A percentile compares a stretch with the other conserved stretches of the same genome.
Evolutionary conservation across 2,329 filamentous ascomycete genomes (phyloP).

Genomic region (Colletotrichum siamense): DNA sequence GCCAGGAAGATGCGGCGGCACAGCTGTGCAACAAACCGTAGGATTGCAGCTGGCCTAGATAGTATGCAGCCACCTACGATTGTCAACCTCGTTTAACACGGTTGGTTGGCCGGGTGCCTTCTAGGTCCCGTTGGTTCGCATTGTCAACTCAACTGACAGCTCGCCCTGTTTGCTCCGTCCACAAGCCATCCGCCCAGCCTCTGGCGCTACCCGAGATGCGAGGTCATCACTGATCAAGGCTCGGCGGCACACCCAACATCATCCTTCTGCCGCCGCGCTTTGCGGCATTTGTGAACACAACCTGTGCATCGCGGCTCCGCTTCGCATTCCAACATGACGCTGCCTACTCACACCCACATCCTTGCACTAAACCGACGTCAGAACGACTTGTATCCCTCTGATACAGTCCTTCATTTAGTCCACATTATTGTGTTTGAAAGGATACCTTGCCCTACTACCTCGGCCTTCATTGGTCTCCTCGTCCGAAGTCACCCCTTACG

Average conservation of each 20-base stretch:
- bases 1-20: background rate
- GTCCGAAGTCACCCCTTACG: background rate
- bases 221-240: background rate
- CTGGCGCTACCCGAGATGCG: background rate
- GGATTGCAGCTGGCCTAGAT: background rate
- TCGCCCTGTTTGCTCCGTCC: background rate
- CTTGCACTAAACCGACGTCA: background rate
- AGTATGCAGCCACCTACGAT: background rate
- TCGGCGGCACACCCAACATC: background rate
- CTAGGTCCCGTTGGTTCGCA: background rate
- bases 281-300: background rate
- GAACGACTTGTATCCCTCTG: background rate
- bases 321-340: background rate
- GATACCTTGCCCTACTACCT: background rate
- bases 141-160: conserved; percentile 3
- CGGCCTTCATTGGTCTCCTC: background rate
- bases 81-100: background rate
- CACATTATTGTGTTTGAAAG: background rate
- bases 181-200: background rate
- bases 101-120: background rate
- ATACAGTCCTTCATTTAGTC: background rate
- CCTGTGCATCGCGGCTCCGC: background rate
- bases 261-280: background rate
- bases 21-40: background rate
- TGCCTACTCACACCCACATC: background rate